Evolutionary conservation across 2,329 filamentous ascomycete genomes (phyloP).

Genomic region (Arthrobotrys sphaeroides): DNA sequence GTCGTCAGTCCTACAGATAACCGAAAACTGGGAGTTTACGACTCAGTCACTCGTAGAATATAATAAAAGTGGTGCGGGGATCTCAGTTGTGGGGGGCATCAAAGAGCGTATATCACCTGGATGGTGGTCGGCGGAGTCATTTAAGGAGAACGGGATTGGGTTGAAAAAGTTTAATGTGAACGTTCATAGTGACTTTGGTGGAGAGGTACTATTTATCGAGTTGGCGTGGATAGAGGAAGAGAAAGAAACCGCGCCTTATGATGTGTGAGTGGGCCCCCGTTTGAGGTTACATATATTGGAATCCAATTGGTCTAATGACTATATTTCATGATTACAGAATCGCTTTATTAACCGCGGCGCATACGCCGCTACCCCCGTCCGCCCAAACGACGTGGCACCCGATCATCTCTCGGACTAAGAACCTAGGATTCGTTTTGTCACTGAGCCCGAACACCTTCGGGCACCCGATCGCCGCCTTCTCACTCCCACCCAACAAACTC

Average conservation of each 20-base stretch:
- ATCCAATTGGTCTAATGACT: background rate
- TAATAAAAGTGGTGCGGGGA: background rate
- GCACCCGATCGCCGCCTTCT: constrained; percentile 23
- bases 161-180: constrained; percentile 26
- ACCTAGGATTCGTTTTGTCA: constrained; percentile 31
- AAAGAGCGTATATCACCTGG: background rate
- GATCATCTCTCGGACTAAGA: constrained; percentile 3
- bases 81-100: background rate
- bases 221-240: constrained; percentile 1
- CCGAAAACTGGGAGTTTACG: constrained; percentile 19
- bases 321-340: background rate
- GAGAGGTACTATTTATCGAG: constrained; percentile 24
- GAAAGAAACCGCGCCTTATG: background rate
- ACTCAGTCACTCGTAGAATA: constrained; percentile 13
- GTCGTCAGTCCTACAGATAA: constrained; percentile 27
- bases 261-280: background rate
- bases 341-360: background rate
- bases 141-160: background rate
- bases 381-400: constrained; percentile 7
- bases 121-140: constrained; percentile 8
- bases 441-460: constrained; percentile 12
- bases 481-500: background rate
- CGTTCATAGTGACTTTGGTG: constrained; percentile 37
- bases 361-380: background rate
- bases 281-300: background rate